phyloP scores from a whole-genome alignment of 106 monocot genomes.

The Acorus calamus region DNA sequence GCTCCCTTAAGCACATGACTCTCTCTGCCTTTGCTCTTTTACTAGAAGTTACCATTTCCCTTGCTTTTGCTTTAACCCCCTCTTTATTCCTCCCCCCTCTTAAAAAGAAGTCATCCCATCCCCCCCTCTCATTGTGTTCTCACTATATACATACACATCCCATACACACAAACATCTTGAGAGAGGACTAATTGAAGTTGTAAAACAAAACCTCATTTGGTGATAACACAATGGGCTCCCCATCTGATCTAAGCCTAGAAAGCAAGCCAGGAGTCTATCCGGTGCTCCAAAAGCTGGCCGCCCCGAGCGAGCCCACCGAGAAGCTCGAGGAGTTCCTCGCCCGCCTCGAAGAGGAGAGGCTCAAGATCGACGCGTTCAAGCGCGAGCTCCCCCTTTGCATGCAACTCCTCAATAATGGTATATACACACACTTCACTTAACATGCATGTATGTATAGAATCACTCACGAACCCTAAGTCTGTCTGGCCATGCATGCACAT shows the following conservation, averaged over 20 bases:
- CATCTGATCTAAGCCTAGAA: conserved; percentile 60
- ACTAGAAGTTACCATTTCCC: conserved; percentile 73
- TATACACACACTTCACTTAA: background rate
- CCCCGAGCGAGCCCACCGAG: conserved; percentile 10
- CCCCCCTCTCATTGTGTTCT: conserved; percentile 19
- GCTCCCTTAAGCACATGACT: conserved; percentile 26
- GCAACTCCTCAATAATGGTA: conserved; percentile 91
- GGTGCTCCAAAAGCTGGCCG: conserved; percentile 16
- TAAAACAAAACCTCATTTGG: too few relatives aligned
- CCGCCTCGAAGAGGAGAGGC: conserved; percentile 73
- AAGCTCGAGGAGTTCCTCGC: conserved; percentile 66
- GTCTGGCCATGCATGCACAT: too few relatives aligned
- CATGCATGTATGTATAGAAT: too few relatives aligned
- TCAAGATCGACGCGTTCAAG: conserved; percentile 90
- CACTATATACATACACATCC: background rate
- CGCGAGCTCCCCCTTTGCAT: conserved; percentile 92
- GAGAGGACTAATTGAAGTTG: too few relatives aligned
- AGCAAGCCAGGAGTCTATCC: conserved; percentile 39
- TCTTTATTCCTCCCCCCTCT: conserved; percentile 28
- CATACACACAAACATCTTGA: too few relatives aligned
- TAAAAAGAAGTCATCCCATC: conserved; percentile 15
- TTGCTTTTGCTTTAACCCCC: conserved; percentile 25
- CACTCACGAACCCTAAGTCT: too few relatives aligned
- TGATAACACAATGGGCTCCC: conserved; percentile 31
- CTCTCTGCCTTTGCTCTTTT: conserved; percentile 46